Evolutionary conservation across 371 early-diverging fungal species (phyloP), one percentile per base, ranked within the genome.

Genomic region (Apophysomyces ossiformis): DNA sequence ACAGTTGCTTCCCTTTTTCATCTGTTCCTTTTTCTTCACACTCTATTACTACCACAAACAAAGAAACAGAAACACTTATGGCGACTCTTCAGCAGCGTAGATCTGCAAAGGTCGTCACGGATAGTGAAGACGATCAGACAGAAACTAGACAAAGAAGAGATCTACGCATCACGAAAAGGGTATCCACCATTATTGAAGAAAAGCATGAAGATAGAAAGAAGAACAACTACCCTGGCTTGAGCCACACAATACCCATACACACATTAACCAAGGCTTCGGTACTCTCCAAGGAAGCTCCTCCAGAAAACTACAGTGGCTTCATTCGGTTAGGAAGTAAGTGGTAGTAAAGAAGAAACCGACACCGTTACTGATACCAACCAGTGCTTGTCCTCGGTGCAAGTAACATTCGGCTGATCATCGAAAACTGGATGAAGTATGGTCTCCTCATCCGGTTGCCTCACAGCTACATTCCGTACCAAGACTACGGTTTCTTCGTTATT

Each of bases 401-500:
- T 71, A 93, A 92, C 66, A 75, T 94, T 56, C 90, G 95, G 8
- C 82, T 95, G 46, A 85, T 94, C 54, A 86, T 96, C 65, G 96
- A 95, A 65, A 96, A 96, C 74, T 93, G 87, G 79, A 70, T 88
- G 73, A 95, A 95, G 73, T 96, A 96, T 72, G 96, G 96, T 32
- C 80, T 94, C 18, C 81, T 95, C 32, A 82, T 95, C 64, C 81
- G 82, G 56, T 68, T 89, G 6, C 91, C 92, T 9, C 86, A 88
- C 56, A 80, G 83, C 60, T 73, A 78, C 67, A 78, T 79, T 60
- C 82, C 86, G 15, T 68, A 69, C 46, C 69, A 79, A 58, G 91
- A 92, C 70, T 89, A 85, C 75, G 70, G 77, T 39, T 69, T 79
- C 47, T 80, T 80, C 56, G 67, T 79, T 9, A 65, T 87, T 5